phyloP scores from a whole-genome alignment of 768 basidiomycete genomes.

The Naematelia aurantialba region DNA sequence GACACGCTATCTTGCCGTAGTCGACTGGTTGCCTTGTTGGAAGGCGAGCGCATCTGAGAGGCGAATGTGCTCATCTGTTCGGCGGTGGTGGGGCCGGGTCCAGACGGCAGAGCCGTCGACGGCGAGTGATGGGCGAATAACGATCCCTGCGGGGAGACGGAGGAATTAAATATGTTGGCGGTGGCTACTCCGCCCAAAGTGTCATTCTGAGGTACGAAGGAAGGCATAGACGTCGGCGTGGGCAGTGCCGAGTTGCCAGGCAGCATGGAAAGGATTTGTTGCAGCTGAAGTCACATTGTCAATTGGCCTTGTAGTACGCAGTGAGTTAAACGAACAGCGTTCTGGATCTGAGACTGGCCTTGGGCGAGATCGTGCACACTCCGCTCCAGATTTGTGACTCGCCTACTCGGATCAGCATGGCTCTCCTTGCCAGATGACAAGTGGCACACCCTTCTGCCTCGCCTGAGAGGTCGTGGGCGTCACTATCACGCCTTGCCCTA shows the following conservation, averaged over 20 bases:
- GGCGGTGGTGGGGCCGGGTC: background rate
- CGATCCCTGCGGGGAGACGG: slow-evolving; percentile 23
- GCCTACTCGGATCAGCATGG: slow-evolving; percentile 12
- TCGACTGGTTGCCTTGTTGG: background rate
- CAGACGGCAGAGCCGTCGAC: slow-evolving; percentile 8
- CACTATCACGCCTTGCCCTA: slow-evolving; percentile 16
- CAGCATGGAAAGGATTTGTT: slow-evolving; percentile 43
- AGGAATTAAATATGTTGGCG: slow-evolving; percentile 26
- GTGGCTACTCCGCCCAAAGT: slow-evolving; percentile 20
- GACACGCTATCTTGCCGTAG: background rate
- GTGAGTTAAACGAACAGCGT: slow-evolving; percentile 21
- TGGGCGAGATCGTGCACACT: slow-evolving; percentile 39
- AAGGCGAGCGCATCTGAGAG: background rate
- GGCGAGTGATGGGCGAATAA: background rate
- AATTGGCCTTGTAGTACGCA: background rate
- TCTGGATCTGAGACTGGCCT: slow-evolving; percentile 45
- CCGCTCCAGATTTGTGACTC: slow-evolving; percentile 37
- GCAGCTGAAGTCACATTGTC: slow-evolving; percentile 24
- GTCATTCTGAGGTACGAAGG: slow-evolving; percentile 9
- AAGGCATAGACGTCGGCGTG: slow-evolving; percentile 7
- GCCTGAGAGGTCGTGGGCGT: slow-evolving; percentile 3
- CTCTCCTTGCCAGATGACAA: background rate
- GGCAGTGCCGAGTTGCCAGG: slow-evolving; percentile 16
- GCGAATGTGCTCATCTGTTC: background rate
- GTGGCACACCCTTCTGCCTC: slow-evolving; percentile 34